Evolutionary conservation across 352 stramenopile species (phyloP), one percentile per base, ranked within the genome.

Genomic region (Phytophthora boehmeriae): DNA sequence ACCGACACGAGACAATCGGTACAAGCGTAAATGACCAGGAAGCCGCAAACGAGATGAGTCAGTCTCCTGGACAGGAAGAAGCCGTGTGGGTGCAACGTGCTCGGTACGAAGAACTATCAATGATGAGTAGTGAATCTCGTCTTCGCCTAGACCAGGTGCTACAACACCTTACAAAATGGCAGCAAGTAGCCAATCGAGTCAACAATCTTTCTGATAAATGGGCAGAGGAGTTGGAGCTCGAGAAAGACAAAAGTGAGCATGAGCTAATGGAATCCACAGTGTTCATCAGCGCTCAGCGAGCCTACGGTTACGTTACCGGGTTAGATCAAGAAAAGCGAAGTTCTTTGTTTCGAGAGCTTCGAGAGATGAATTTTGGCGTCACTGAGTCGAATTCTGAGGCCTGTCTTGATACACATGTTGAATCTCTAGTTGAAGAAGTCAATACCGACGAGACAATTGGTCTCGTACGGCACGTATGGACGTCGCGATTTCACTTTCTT

Each of bases 401-500:
- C 5, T 16, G 8, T 16, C 46, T 51, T 8, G 28, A 63, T 1
- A 42, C n/a, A 28, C 25, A 59, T 20, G 13, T 17, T 2, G 19
- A 46, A 11, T 32, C 1, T 1, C 5, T 20, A 27, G 36, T 20
- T 23, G 48, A 59, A 20, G 32, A 17, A 4, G 43, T 17, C 50
- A 23, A 8, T 5, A 41, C 42, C 14, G 50, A 59, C 10, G 45
- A 50, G 23, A 53, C 1, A 11, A 20, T 19, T 19, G 59, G 22
- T 3, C 28, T 78, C 2, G 38, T 34, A 2, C 44, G 35, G 1
- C 51, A 75, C 8, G 50, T 90, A n/a, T 86, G 79, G 72, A 49
- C 46, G 5, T 48, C 66, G 5, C 47, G 70, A 5, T 86, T 87
- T 17, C 59, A 65, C 1, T 78, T 88, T 38, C 35, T 90, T 5